Evolutionary conservation across 164 flowering plant species (phyloP).

Genomic region (Litsea cubeba): DNA sequence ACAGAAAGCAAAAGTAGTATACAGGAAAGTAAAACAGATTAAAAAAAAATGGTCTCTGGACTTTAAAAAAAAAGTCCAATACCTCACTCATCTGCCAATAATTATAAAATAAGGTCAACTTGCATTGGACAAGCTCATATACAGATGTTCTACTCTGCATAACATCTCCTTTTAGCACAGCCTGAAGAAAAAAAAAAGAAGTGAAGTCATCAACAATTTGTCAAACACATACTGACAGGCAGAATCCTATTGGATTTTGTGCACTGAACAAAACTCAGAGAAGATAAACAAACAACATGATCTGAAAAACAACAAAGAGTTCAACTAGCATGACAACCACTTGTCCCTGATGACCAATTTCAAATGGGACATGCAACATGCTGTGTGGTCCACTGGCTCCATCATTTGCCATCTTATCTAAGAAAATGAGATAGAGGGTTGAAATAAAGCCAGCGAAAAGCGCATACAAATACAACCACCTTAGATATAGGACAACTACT

Average conservation of each 20-base stretch:
- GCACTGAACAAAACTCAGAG: neutral
- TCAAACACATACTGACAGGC: neutral
- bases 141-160: conserved; percentile 19
- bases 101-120: conserved; percentile 68
- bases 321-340: too few species aligned
- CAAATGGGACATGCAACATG: too few species aligned
- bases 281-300: too few species aligned
- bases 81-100: conserved; percentile 97
- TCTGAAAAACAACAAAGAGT: too few species aligned
- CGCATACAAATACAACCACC: too few species aligned
- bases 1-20: neutral
- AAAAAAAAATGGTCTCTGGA: neutral
- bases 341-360: too few species aligned
- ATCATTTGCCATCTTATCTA: too few species aligned
- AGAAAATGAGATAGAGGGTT: too few species aligned
- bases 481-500: too few species aligned
- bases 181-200: conserved; percentile 31
- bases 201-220: neutral
- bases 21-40: neutral
- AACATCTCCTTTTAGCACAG: conserved; percentile 32
- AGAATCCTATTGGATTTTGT: neutral
- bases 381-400: too few species aligned
- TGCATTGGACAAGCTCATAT: conserved; percentile 77
- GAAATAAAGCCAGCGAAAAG: too few species aligned
- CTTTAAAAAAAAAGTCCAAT: conserved; percentile 6